Base-by-base conservation (phyloP, 169 alveolate genomes). In the Eimeria mitis region DNA sequence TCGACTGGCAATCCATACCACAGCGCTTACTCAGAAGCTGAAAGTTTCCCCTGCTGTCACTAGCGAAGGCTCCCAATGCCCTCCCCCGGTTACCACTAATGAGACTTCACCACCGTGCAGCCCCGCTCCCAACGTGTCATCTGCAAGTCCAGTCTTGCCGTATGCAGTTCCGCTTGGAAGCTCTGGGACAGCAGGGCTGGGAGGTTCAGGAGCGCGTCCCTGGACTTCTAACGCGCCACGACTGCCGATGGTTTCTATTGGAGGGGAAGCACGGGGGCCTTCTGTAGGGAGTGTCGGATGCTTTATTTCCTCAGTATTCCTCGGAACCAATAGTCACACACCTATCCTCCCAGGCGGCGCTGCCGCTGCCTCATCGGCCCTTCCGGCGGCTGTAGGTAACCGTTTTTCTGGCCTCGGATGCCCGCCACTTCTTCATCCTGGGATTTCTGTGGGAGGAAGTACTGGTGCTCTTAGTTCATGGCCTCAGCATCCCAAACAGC, bases 341-440 rank as follows among this genome's bases (percentile, higher is more conserved):
- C 75, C 90, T 40, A 7, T 54, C 75, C 75, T 83, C 34, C 52
- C 76, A 28, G 75, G 75, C 42, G 52, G 73, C 9, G 73, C 70
- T 21, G 76, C 90, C 16, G 90, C 37, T 83, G 76, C 75, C 13
- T 52, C 52, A 13, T 56, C 90, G 8, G 90, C 90, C 25, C 90
- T 54, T n/a, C 68, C 90, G 8, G 90, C 52, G 34, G 40, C 89
- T 11, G 90, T 40, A 16, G 90, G 90, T 40, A 49, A 56, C 37
- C 75, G 75, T 34, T 61, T 52, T 23, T 56, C 75, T 16, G 52
- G 90, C 40, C 19, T 83, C 25, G 75, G 52, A 34, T 56, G 73
- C 42, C 11, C 49, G 1, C 13, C 54, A 6, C 23, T 31, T 83
- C 34, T 56, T 37, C 76, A 75, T 13, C 23, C 90, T 83, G 90